Evolutionary conservation across 148 eudicot genomes (phyloP).

Genomic region (Rhododendron williamsianum): DNA sequence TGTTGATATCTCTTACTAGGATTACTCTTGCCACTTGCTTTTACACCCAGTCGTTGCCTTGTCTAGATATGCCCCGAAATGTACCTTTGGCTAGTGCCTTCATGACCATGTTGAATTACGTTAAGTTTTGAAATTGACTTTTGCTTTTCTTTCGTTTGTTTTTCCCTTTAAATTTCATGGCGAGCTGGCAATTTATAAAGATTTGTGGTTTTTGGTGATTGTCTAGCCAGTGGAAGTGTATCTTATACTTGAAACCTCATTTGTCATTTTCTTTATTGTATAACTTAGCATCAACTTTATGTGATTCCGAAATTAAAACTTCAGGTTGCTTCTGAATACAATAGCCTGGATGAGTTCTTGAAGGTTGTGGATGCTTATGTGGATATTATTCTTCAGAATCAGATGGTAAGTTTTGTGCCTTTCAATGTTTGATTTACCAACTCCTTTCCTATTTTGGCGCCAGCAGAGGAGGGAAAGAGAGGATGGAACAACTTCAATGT

Average conservation of each 20-base stretch:
- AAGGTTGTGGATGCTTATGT: slow-evolving; percentile 61
- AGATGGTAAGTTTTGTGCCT: slow-evolving; percentile 50
- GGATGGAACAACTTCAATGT: neutral
- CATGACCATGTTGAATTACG: neutral
- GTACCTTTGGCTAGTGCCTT: slow-evolving; percentile 1
- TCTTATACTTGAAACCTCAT: neutral
- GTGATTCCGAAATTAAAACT: slow-evolving; percentile 13
- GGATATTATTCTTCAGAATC: slow-evolving; percentile 61
- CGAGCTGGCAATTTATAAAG: neutral
- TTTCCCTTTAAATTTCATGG: neutral
- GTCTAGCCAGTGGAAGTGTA: neutral
- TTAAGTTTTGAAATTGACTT: neutral
- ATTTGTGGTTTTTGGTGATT: neutral
- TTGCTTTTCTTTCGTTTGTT: neutral
- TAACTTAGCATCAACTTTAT: neutral
- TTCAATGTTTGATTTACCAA: neutral
- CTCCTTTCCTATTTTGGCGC: neutral
- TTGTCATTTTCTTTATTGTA: neutral
- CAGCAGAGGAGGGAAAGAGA: neutral
- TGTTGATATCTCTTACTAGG: neutral
- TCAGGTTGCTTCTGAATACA: slow-evolving; percentile 44
- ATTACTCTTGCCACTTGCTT: neutral
- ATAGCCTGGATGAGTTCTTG: slow-evolving; percentile 48
- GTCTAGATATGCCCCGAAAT: neutral
- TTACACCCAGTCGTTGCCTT: neutral